Percentiles rank a stretch among this genome's conserved stretches.
phyloP scores from a whole-genome alignment of 75 land plant species.

The Isoetes taiwanensis region DNA sequence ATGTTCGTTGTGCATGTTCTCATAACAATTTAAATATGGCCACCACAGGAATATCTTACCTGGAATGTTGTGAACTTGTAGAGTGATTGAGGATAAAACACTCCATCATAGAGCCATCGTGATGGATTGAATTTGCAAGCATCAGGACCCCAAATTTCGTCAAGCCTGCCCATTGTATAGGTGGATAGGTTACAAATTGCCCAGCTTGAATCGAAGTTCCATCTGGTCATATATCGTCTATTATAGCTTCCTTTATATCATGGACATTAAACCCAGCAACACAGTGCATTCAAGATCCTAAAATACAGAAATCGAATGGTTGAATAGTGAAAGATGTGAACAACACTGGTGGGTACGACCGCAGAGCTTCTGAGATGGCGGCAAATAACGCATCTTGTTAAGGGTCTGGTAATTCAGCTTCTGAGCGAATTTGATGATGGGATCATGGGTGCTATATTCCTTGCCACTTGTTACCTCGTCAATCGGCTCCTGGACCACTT shows the following conservation, averaged over 20 bases:
- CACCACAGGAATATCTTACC: no score
- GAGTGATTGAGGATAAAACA: constrained; percentile 58
- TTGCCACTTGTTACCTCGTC: no score
- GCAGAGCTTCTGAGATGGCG: constrained; percentile 49
- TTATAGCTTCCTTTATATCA: constrained; percentile 61
- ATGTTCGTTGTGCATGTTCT: no score
- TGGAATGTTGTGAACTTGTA: constrained; percentile 93
- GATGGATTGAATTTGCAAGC: constrained; percentile 64
- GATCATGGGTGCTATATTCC: no score
- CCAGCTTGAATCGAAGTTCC: constrained; percentile 66
- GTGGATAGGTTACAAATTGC: constrained; percentile 63
- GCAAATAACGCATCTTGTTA: constrained; percentile 49
- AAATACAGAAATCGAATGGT: no score
- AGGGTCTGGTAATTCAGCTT: constrained; percentile 45
- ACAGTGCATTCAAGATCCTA: no score
- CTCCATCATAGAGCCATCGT: constrained; percentile 67
- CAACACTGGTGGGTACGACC: constrained; percentile 60
- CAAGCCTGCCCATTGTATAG: constrained; percentile 90
- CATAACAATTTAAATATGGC: no score
- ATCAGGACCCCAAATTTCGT: constrained; percentile 72
- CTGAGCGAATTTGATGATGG: no score
- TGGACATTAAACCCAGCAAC: no score
- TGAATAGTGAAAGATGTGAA: no score
- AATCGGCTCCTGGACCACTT: constrained; percentile 8
- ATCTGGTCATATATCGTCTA: constrained; percentile 84